These are phyloP conservation scores for Cyclotella baltica DNA, from an alignment of 108 stramenopile species.

Conservation along the genomic window DNA sequence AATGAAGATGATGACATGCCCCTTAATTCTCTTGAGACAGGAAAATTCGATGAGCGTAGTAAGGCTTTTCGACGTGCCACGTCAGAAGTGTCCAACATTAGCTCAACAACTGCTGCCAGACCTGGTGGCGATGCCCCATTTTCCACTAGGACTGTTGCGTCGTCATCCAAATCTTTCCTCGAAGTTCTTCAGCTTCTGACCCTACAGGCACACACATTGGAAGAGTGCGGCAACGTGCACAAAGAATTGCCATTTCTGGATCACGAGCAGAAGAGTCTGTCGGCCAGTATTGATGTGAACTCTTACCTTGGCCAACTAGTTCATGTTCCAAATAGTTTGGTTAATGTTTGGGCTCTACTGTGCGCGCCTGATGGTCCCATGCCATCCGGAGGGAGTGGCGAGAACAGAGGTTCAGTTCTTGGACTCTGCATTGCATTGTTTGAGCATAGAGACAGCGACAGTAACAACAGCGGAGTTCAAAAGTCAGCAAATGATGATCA, in stretches of 20 bases:
- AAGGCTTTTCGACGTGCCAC: constrained; percentile 25
- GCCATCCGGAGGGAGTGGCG: constrained; percentile 79
- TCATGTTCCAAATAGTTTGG: constrained; percentile 72
- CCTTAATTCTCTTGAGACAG: constrained; percentile 11
- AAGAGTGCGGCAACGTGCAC: constrained; percentile 84
- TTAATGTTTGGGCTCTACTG: constrained; percentile 81
- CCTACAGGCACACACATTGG: constrained; percentile 88
- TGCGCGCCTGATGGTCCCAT: constrained; percentile 77
- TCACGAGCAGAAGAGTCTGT: constrained; percentile 79
- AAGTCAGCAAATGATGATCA: constrained; percentile 70
- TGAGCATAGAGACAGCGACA: constrained; percentile 75
- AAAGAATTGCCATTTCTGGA: constrained; percentile 72
- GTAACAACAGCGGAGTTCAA: constrained; percentile 46
- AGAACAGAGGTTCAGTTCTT: constrained; percentile 79
- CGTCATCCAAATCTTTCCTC: constrained; percentile 85
- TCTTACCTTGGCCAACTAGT: constrained; percentile 80
- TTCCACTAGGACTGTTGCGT: constrained; percentile 74
- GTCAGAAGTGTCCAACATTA: constrained; percentile 51
- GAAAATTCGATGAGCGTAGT: neutral
- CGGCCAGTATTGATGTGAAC: constrained; percentile 77
- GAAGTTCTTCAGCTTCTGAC: constrained; percentile 90
- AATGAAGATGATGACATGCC: constrained; percentile 46
- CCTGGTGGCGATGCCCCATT: constrained; percentile 46
- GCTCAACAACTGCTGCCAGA: constrained; percentile 39
- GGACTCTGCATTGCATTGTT: constrained; percentile 90